Evolutionary conservation across 2,329 filamentous ascomycete genomes (phyloP).

Genomic region (Penicillium sp.): DNA sequence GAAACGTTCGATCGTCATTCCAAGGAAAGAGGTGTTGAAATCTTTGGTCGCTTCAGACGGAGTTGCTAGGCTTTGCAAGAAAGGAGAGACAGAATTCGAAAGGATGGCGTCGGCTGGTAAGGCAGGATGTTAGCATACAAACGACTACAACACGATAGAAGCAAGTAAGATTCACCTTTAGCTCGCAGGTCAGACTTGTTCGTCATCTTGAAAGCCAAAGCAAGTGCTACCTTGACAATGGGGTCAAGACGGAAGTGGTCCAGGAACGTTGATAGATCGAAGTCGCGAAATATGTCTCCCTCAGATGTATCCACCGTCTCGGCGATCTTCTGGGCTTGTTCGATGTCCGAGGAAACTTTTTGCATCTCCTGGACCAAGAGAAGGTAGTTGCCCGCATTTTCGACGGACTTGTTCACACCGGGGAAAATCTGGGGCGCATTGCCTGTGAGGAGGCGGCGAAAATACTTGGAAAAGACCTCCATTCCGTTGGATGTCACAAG

Average conservation of each 20-base stretch:
- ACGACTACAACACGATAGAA: neutral
- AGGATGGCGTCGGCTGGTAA: slow-evolving; percentile 80
- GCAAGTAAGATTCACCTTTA: slow-evolving; percentile 64
- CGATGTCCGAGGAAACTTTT: slow-evolving; percentile 75
- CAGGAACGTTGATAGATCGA: slow-evolving; percentile 93
- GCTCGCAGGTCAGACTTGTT: slow-evolving; percentile 77
- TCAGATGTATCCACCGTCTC: slow-evolving; percentile 88
- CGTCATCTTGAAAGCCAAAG: slow-evolving; percentile 83
- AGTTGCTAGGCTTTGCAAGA: slow-evolving; percentile 72
- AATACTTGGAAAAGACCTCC: slow-evolving; percentile 97
- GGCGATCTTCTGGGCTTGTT: slow-evolving; percentile 86
- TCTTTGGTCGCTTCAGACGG: slow-evolving; percentile 63
- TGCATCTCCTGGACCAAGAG: slow-evolving; percentile 80
- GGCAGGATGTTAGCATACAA: neutral
- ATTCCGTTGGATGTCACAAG: slow-evolving; percentile 97
- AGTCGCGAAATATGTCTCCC: slow-evolving; percentile 91
- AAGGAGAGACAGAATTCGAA: slow-evolving; percentile 72
- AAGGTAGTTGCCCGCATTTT: slow-evolving; percentile 78
- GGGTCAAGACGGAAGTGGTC: slow-evolving; percentile 94
- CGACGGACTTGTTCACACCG: slow-evolving; percentile 67
- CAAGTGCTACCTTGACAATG: slow-evolving; percentile 80
- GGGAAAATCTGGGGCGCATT: slow-evolving; percentile 93
- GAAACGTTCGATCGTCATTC: slow-evolving; percentile 78
- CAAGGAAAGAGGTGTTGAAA: slow-evolving; percentile 69
- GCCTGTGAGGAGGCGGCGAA: slow-evolving; percentile 84